phyloP scores from a whole-genome alignment of 2,329 filamentous ascomycete genomes.

The Remersonia thermophila region DNA sequence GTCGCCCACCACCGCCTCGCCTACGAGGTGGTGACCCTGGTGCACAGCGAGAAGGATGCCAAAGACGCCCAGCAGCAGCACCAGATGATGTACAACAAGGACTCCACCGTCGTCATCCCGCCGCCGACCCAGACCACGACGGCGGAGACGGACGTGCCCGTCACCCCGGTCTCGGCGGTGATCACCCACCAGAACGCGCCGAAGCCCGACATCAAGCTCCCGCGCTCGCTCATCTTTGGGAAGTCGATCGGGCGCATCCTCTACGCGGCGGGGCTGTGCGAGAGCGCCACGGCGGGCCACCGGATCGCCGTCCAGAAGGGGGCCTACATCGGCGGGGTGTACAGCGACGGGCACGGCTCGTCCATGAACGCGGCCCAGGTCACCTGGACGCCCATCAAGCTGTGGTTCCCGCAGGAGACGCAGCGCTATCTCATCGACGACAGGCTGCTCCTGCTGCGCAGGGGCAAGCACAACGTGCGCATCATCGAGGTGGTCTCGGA shows the following conservation, averaged over 20 bases:
- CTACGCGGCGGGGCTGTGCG: conserved; percentile 45
- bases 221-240: conserved; percentile 39
- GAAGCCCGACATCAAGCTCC: conserved; percentile 45
- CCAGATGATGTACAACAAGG: conserved; percentile 34
- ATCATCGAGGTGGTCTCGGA: conserved; percentile 48
- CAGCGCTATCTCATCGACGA: conserved; percentile 48
- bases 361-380: conserved; percentile 28
- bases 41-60: conserved; percentile 59
- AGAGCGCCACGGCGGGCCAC: conserved; percentile 44
- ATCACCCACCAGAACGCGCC: conserved; percentile 34
- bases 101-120: background rate
- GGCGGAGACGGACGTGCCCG: conserved; percentile 13
- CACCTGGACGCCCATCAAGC: conserved; percentile 49
- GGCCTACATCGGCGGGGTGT: conserved; percentile 46
- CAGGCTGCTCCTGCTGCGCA: conserved; percentile 46
- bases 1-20: conserved; percentile 75
- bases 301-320: conserved; percentile 43
- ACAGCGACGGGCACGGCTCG: conserved; percentile 14
- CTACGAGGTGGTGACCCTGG: conserved; percentile 65
- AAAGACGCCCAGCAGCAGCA: conserved; percentile 47
- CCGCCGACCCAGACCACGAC: conserved; percentile 6
- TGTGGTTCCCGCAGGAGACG: conserved; percentile 45
- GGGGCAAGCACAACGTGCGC: conserved; percentile 51
- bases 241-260: conserved; percentile 48
- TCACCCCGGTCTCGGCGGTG: background rate